phyloP scores from a whole-genome alignment of 108 stramenopile species.

The Conticribra guillardii region DNA sequence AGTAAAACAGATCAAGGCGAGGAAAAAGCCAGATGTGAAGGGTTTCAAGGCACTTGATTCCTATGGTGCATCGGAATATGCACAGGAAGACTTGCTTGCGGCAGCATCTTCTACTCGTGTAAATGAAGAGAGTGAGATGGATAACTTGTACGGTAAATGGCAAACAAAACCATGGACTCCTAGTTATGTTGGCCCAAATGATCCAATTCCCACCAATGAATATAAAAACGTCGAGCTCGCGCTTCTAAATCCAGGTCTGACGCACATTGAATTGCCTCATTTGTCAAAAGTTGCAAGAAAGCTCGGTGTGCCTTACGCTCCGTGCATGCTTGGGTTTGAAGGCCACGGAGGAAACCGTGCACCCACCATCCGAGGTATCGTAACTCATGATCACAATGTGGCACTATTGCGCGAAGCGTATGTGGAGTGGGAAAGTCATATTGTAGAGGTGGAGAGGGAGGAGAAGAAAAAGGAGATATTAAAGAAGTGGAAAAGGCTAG shows the following conservation, averaged over 20 bases:
- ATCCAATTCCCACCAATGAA: constrained; percentile 80
- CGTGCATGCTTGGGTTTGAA: constrained; percentile 88
- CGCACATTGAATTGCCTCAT: constrained; percentile 65
- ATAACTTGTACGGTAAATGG: constrained; percentile 79
- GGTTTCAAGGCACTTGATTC: constrained; percentile 69
- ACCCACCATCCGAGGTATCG: constrained; percentile 82
- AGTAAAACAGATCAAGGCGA: constrained; percentile 66
- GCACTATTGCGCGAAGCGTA: constrained; percentile 76
- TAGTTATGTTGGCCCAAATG: constrained; percentile 63
- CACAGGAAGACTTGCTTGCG: constrained; percentile 38
- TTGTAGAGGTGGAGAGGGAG: constrained; percentile 54
- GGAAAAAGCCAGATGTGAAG: constrained; percentile 54
- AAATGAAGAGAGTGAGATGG: constrained; percentile 52
- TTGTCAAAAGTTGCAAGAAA: constrained; percentile 73
- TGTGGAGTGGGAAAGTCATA: constrained; percentile 64
- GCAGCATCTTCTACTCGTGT: constrained; percentile 21
- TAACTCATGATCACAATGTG: constrained; percentile 83
- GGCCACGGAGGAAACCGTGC: constrained; percentile 78
- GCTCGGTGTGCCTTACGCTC: constrained; percentile 83
- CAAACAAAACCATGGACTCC: constrained; percentile 82
- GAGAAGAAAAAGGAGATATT: constrained; percentile 53
- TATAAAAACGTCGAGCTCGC: constrained; percentile 81
- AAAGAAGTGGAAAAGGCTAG: constrained; percentile 75
- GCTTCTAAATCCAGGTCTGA: constrained; percentile 85
- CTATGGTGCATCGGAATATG: constrained; percentile 60